These are phyloP conservation scores for Senecio squalidus DNA, from an alignment of 140 eudicot genomes.

Conservation along the genomic window DNA sequence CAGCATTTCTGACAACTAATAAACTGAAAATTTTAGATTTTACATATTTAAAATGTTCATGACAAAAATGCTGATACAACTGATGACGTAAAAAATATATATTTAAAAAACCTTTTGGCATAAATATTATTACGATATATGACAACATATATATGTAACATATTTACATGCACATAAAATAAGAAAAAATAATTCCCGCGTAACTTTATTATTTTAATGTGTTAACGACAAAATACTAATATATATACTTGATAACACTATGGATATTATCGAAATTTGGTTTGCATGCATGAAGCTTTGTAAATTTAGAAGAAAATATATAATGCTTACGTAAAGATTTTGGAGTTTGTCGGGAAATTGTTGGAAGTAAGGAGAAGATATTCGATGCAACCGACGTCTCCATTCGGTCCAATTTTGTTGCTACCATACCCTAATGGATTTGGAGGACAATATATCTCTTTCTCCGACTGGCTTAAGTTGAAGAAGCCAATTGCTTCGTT, in stretches of 20 bases:
- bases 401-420: slow-evolving; percentile 54
- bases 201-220: no score
- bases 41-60: no score
- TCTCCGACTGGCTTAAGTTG: slow-evolving; percentile 30
- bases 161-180: neutral
- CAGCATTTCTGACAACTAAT: no score
- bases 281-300: neutral
- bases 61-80: neutral
- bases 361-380: slow-evolving; percentile 54
- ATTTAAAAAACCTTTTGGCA: no score
- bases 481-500: slow-evolving; percentile 47
- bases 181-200: no score
- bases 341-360: slow-evolving; percentile 18
- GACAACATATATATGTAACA: neutral
- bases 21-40: no score
- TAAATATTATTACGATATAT: no score
- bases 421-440: slow-evolving; percentile 50
- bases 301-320: neutral
- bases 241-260: no score
- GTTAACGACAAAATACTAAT: no score
- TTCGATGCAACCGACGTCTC: slow-evolving; percentile 67
- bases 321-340: slow-evolving; percentile 37
- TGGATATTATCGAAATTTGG: no score
- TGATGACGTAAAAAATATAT: no score
- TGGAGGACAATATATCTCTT: slow-evolving; percentile 38